Percentiles rank a stretch among this genome's conserved stretches.
phyloP scores from a whole-genome alignment of 2,329 filamentous ascomycete genomes.

The Colletotrichum sp. region DNA sequence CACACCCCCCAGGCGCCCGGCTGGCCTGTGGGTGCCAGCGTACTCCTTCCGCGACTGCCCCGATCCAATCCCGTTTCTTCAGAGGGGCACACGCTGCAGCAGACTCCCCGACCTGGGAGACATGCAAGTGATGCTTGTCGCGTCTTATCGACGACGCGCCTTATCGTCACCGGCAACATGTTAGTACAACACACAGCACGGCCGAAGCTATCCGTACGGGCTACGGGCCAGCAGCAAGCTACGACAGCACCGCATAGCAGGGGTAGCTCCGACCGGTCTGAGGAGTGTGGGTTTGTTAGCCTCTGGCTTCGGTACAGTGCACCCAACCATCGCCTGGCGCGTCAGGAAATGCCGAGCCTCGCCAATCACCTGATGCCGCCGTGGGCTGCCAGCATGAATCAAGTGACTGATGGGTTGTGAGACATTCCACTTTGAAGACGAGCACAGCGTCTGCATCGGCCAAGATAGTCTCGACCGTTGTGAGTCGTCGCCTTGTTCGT shows the following conservation, averaged over 20 bases:
- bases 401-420: constrained; percentile 23
- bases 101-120: neutral
- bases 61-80: constrained; percentile 16
- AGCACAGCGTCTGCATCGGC: constrained; percentile 7
- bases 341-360: constrained; percentile 18
- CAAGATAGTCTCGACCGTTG: neutral
- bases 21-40: neutral
- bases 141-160: neutral
- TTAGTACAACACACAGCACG: neutral
- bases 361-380: constrained; percentile 21
- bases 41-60: constrained; percentile 14
- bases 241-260: neutral
- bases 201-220: neutral
- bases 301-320: neutral
- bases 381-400: constrained; percentile 19
- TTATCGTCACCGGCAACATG: neutral
- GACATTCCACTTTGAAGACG: constrained; percentile 13
- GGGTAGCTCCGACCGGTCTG: constrained; percentile 4
- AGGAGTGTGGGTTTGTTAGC: neutral
- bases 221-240: neutral
- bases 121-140: constrained; percentile 1
- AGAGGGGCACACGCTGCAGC: constrained; percentile 16
- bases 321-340: constrained; percentile 2
- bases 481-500: neutral
- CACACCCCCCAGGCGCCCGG: neutral